Evolutionary conservation across 2,329 filamentous ascomycete species (phyloP), one percentile per base, ranked within the genome.

Genomic region (Lachnellula occidentalis): DNA sequence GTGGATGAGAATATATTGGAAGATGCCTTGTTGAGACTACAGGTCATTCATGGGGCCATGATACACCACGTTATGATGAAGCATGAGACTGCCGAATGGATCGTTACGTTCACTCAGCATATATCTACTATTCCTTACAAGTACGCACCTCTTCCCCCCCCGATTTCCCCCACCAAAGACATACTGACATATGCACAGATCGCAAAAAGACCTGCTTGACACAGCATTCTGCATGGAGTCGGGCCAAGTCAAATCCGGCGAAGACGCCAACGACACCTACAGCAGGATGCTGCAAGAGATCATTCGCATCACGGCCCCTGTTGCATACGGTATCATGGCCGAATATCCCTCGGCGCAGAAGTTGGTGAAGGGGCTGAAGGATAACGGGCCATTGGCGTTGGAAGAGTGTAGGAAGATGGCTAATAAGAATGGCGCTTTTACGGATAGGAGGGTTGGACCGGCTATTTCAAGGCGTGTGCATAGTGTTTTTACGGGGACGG

Each of bases 211-310:
- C 51, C 76, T 78, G 1, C 66, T 73, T 2, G 74, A 78, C 12
- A 83, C 82, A 1, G 77, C 80, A 0, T 92, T 92, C 68, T 92
- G 88, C 71, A 91, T 92, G 86, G 87, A 90, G 51, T 75, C 76
- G 1, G 88, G 88, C 0, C 88, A 92, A 70, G 86, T 92, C 42
- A 82, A 81, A 52, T 81, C 83, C 0, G 88, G 88, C 27, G 80
- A 86, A 27, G 79, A 82, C 43, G 72, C 78, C 2, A 69, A 73
- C 6, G 88, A 92, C 63, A 89, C 84, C 0, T 92, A 86, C 59
- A 74, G 83, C 45, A 81, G 82, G 60, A 89, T 92, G 87, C 72
- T 94, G 49, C 85, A 90, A 70, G 85, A 91, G 70, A 81, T 92
- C 41, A 76, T 77, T 14, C 80, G 87, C 15, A 78, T 92, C 15